These are phyloP conservation scores for Talaromyces verruculosus DNA, from an alignment of 2,329 filamentous ascomycete genomes.

Conservation along the genomic window DNA sequence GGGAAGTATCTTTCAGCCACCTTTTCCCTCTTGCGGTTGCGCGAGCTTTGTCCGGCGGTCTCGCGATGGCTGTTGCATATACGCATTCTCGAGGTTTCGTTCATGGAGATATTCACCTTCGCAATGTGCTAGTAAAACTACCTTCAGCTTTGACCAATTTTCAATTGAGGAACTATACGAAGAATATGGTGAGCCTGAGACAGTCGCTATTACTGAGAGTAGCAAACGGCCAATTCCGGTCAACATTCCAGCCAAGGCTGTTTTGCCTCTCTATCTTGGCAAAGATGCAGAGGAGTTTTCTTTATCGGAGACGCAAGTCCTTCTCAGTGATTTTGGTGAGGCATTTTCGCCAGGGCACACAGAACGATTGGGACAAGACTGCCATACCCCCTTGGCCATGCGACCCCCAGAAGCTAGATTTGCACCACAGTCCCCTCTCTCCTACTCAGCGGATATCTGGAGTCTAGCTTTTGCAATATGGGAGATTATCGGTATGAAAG, in stretches of 20 bases:
- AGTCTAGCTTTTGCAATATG: constrained; percentile 30
- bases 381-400: constrained; percentile 23
- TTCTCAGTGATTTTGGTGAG: constrained; percentile 41
- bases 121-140: constrained; percentile 25
- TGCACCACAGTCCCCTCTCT: constrained; percentile 24
- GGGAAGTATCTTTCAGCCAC: constrained; percentile 30
- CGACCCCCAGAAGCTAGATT: constrained; percentile 30
- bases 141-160: constrained; percentile 29
- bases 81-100: constrained; percentile 30
- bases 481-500: constrained; percentile 32
- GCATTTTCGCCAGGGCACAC: constrained; percentile 23
- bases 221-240: constrained; percentile 29
- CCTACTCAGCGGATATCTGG: constrained; percentile 33
- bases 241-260: constrained; percentile 31
- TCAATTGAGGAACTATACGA: constrained; percentile 36
- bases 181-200: constrained; percentile 33
- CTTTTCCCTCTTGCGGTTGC: constrained; percentile 33
- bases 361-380: constrained; percentile 24
- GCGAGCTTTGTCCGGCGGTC: constrained; percentile 27
- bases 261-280: constrained; percentile 28
- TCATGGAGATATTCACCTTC: constrained; percentile 32
- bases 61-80: constrained; percentile 22
- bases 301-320: constrained; percentile 28
- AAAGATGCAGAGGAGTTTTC: constrained; percentile 24
- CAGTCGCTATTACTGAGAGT: constrained; percentile 27